Evolutionary conservation across 805 yeast genomes (phyloP).

Genomic region (Sugiyamaella floridensis): DNA sequence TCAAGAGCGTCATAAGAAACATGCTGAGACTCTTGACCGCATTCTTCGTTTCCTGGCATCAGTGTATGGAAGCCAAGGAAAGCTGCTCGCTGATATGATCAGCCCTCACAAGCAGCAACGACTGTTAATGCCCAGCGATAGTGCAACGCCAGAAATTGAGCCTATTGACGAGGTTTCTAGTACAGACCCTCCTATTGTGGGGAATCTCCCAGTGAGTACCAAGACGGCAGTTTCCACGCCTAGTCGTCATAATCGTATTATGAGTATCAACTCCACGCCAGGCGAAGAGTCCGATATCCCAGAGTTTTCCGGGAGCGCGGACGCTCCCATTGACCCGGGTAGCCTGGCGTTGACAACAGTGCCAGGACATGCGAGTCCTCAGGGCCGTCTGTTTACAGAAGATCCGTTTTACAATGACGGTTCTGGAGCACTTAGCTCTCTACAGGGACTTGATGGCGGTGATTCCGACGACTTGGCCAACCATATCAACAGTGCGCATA

Average conservation of each 20-base stretch:
- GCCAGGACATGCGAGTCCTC: neutral
- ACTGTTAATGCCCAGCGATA: constrained; percentile 11
- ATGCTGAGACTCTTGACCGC: constrained; percentile 80
- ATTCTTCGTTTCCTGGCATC: constrained; percentile 83
- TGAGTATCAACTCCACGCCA: neutral
- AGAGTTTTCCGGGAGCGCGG: neutral
- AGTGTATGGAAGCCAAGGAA: constrained; percentile 62
- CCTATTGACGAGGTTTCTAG: neutral
- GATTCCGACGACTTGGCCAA: constrained; percentile 1
- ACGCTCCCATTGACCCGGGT: neutral
- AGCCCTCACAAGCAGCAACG: constrained; percentile 10
- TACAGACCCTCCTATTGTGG: neutral
- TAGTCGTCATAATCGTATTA: neutral
- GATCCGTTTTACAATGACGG: constrained; percentile 11
- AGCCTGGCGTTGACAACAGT: constrained; percentile 3
- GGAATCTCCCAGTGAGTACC: neutral
- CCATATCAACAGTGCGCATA: constrained; percentile 3
- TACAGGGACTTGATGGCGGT: neutral
- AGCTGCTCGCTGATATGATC: constrained; percentile 31
- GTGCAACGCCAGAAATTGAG: neutral
- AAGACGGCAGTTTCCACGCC: neutral
- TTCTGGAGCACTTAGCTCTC: neutral
- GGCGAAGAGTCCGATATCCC: neutral
- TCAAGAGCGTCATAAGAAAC: constrained; percentile 78
- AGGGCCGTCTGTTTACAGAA: constrained; percentile 11